A percentile compares a stretch with the other conserved stretches of the same genome.
Conservation (phyloP, 805 yeast species). For the Sungouiella blattae region DNA sequence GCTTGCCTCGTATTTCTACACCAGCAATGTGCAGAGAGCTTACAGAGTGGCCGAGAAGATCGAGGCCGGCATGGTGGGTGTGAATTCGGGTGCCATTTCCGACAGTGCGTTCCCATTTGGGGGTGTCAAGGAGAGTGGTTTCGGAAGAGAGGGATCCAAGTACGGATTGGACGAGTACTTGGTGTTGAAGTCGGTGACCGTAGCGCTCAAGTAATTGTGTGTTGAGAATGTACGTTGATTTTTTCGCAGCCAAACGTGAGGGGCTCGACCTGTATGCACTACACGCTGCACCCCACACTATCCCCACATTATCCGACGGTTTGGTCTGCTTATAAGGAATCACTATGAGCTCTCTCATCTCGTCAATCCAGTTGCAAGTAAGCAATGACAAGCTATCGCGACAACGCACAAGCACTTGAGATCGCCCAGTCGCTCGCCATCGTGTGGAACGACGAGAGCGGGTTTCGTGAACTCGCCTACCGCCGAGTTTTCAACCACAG, state of each 20-base stretch:
- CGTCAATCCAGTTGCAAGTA: too few relatives aligned
- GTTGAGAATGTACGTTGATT: too few relatives aligned
- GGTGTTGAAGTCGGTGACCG: conserved; percentile 61
- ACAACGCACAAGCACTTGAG: too few relatives aligned
- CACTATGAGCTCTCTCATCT: too few relatives aligned
- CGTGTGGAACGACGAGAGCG: not conserved
- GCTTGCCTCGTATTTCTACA: conserved; percentile 71
- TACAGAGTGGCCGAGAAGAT: conserved; percentile 63
- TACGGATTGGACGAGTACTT: conserved; percentile 75
- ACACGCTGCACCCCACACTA: too few relatives aligned
- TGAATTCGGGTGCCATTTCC: conserved; percentile 72
- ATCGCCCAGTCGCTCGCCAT: not conserved
- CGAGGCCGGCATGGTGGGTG: conserved; percentile 80
- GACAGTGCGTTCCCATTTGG: conserved; percentile 73
- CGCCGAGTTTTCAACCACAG: not conserved
- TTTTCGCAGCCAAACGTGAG: too few relatives aligned
- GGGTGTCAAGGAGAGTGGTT: conserved; percentile 75
- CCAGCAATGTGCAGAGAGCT: conserved; percentile 51
- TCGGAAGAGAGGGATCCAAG: conserved; percentile 77
- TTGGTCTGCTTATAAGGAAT: too few relatives aligned
- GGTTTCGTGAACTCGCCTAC: not conserved
- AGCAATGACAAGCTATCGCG: too few relatives aligned
- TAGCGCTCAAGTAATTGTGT: too few relatives aligned
- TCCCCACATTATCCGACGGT: too few relatives aligned
- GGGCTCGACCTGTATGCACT: too few relatives aligned